Base-by-base conservation (phyloP, 2,329 filamentous ascomycete genomes). In the Penicillium sp. region DNA sequence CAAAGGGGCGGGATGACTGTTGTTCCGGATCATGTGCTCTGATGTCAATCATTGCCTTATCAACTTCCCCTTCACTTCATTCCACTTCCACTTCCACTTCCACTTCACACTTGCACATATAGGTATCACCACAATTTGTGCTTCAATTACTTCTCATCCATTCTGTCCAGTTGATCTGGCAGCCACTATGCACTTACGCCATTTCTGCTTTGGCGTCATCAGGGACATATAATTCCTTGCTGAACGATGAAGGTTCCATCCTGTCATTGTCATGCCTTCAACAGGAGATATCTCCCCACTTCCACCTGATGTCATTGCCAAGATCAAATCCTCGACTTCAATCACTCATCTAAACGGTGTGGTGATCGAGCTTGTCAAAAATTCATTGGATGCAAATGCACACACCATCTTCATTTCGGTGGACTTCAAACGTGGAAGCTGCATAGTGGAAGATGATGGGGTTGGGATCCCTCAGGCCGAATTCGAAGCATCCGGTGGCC, bases 391-490 rank as follows among this genome's bases (percentile, higher is more conserved):
- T 77, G 91, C 92, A 3, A 77, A 78, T 42, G 87, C 92, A 14
- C 81, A 79, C 29, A 88, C 81, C 51, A 75, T 97, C 58, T 83
- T 83, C 49, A 78, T 96, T 51, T 82, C 81, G 1, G 78, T 96
- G 19, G 89, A 97, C 73, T 91, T 91, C 68, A 72, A 75, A 49
- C 86, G 87, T 21, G 93, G 92, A 5, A 85, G 83, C 62, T 96
- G 92, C 71, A 80, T 81, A 0, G 83, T 97, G 5, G 89, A 96
- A 67, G 94, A 99, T 69, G 83, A 97, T 73, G 94, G 94, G 1
- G 52, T 78, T 14, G 94, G 94, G 0, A 95, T 99, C 42, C 70
- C 78, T 1, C 84, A 89, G 1, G 67, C 71, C 1, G 92, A 97
- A 62, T 97, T 97, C 64, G 67, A 68, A n/a, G 77, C 83, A 2